Conservation (phyloP, 352 stramenopile species). For the Phytophthora pinifolia region DNA sequence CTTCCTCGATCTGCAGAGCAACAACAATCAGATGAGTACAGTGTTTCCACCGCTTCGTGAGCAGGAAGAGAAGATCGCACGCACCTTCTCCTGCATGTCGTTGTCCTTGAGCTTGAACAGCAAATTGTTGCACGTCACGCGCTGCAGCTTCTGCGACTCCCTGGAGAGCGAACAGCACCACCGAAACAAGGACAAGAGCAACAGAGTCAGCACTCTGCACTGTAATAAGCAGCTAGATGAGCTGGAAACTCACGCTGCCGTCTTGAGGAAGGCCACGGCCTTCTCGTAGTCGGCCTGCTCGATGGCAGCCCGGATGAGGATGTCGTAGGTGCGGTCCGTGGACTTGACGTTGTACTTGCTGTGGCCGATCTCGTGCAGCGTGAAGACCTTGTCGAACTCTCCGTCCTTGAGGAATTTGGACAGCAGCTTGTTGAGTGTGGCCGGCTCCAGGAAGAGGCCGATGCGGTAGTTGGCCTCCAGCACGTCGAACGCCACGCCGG, state of each 20-base stretch:
- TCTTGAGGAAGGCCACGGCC: slow-evolving; percentile 71
- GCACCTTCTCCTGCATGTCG: slow-evolving; percentile 67
- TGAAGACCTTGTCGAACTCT: slow-evolving; percentile 78
- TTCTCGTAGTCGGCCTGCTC: slow-evolving; percentile 75
- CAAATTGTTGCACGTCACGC: slow-evolving; percentile 87
- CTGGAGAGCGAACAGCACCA: slow-evolving; percentile 24
- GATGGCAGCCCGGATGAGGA: slow-evolving; percentile 79
- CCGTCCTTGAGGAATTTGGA: slow-evolving; percentile 82
- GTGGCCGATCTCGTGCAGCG: slow-evolving; percentile 74
- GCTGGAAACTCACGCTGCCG: slow-evolving; percentile 56
- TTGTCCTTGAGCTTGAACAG: slow-evolving; percentile 87
- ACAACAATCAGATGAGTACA: slow-evolving; percentile 5
- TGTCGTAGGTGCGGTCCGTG: slow-evolving; percentile 83
- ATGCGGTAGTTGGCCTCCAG: slow-evolving; percentile 84
- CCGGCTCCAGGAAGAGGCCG: slow-evolving; percentile 74
- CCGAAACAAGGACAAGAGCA: slow-evolving; percentile 12
- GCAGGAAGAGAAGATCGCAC: background rate
- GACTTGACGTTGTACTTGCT: slow-evolving; percentile 84
- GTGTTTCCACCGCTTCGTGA: background rate
- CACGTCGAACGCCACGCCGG: slow-evolving; percentile 75
- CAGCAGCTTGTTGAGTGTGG: slow-evolving; percentile 82
- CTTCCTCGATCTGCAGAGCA: slow-evolving; percentile 58
- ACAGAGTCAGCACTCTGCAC: background rate
- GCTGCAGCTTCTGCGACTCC: slow-evolving; percentile 72
- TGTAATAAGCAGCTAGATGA: too few species aligned